Conservation (phyloP, 139 green algal genomes). For the Haematococcus lacustris region DNA sequence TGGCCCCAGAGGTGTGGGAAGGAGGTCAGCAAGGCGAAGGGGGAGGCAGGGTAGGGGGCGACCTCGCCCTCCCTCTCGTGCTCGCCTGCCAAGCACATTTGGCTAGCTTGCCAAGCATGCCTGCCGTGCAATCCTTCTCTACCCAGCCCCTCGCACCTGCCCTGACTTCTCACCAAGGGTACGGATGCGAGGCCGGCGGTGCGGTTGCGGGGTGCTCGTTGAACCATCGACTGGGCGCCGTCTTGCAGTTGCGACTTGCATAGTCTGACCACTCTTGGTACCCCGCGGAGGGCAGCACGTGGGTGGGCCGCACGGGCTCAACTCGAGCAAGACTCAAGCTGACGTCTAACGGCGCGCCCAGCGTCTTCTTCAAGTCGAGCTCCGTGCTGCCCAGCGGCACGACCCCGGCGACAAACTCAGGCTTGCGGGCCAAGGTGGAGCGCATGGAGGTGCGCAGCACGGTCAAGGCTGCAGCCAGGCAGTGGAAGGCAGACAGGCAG, state of each 20-base stretch:
- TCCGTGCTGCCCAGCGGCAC: slow-evolving; percentile 14
- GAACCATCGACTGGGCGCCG: slow-evolving; percentile 16
- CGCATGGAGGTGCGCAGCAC: slow-evolving; percentile 18
- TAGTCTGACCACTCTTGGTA: slow-evolving; percentile 21
- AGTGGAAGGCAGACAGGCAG: not conserved
- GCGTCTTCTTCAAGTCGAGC: slow-evolving; percentile 21
- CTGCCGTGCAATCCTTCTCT: too few relatives aligned
- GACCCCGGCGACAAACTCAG: slow-evolving; percentile 6
- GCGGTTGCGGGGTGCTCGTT: slow-evolving; percentile 14
- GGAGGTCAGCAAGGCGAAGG: too few relatives aligned
- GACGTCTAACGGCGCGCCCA: slow-evolving; percentile 25
- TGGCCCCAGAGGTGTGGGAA: too few relatives aligned
- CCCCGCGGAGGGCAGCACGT: slow-evolving; percentile 12
- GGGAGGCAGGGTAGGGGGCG: too few relatives aligned
- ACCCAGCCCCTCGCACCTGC: too few relatives aligned
- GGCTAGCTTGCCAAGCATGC: too few relatives aligned
- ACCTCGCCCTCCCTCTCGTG: too few relatives aligned
- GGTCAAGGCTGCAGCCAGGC: slow-evolving; percentile 6
- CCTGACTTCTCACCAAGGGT: too few relatives aligned
- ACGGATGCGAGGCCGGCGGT: not conserved
- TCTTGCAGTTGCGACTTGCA: slow-evolving; percentile 11
- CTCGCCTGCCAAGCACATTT: too few relatives aligned
- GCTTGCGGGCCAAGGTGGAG: slow-evolving; percentile 17
- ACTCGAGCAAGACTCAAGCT: slow-evolving; percentile 4
- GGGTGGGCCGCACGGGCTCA: slow-evolving; percentile 24